Conservation (phyloP, 2,329 filamentous ascomycete genomes). For the Orbilia quercus region DNA sequence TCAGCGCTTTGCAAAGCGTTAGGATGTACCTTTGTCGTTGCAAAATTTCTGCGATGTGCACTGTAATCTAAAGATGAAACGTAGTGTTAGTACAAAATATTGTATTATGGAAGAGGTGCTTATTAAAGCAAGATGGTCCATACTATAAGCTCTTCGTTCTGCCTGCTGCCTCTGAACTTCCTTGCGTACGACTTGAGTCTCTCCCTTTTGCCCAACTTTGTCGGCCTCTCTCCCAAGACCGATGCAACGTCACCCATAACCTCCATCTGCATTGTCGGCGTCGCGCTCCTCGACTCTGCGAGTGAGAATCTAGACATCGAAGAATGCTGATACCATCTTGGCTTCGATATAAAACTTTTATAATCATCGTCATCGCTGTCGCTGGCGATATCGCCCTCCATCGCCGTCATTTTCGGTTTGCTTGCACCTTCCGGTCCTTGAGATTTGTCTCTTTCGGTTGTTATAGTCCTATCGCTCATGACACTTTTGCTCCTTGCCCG, state of each 20-base stretch:
- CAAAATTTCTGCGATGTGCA: constrained; percentile 76
- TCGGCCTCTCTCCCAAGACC: constrained; percentile 23
- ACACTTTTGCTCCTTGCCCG: constrained; percentile 41
- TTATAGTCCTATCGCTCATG: constrained; percentile 13
- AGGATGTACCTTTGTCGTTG: constrained; percentile 84
- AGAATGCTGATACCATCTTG: constrained; percentile 53
- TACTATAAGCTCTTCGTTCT: constrained; percentile 48
- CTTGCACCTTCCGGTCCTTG: constrained; percentile 6
- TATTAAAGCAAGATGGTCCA: background rate
- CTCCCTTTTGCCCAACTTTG: constrained; percentile 44
- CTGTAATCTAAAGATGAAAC: constrained; percentile 66
- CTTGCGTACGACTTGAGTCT: constrained; percentile 39
- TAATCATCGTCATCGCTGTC: constrained; percentile 42
- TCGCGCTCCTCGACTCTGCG: constrained; percentile 20
- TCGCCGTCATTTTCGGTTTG: constrained; percentile 25
- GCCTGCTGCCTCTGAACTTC: constrained; percentile 27
- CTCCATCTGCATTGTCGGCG: constrained; percentile 43
- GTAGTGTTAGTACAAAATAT: constrained; percentile 6
- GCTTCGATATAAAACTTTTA: constrained; percentile 49
- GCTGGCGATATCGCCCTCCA: constrained; percentile 5
- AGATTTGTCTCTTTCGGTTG: constrained; percentile 10
- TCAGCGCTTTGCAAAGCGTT: constrained; percentile 84
- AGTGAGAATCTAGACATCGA: constrained; percentile 50
- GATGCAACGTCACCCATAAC: constrained; percentile 48
- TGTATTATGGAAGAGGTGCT: background rate